These are phyloP conservation scores for Vicia villosa DNA, from an alignment of 306 rosid genomes.

Conservation along the genomic window DNA sequence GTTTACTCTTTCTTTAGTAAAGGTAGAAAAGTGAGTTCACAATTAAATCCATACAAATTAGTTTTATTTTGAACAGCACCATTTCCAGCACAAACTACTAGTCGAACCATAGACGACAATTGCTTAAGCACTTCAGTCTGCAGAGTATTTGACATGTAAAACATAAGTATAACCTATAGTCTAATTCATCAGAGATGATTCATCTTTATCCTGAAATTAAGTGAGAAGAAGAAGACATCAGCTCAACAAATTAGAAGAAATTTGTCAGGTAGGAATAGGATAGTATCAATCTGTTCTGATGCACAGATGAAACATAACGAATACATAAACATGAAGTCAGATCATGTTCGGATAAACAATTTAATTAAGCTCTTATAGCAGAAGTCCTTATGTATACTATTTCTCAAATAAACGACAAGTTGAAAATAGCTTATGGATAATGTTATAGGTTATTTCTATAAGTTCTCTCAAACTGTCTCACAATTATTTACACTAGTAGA, in stretches of 20 bases:
- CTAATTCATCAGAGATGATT: slow-evolving; percentile 34
- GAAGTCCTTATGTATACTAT: neutral
- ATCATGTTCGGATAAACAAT: neutral
- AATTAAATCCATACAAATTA: slow-evolving; percentile 67
- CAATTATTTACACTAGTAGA: neutral
- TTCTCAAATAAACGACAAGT: neutral
- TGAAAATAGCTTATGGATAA: neutral
- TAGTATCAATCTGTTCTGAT: slow-evolving; percentile 7
- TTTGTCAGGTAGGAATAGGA: neutral
- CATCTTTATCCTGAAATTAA: slow-evolving; percentile 27
- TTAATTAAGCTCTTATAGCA: neutral
- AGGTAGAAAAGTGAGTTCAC: slow-evolving; percentile 26
- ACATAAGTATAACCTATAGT: slow-evolving; percentile 31
- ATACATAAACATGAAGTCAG: neutral
- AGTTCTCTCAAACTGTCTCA: neutral
- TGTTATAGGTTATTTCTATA: neutral
- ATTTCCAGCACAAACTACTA: slow-evolving; percentile 90
- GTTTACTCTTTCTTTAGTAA: slow-evolving; percentile 26
- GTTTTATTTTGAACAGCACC: slow-evolving; percentile 83
- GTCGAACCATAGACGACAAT: slow-evolving; percentile 88
- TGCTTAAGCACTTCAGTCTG: slow-evolving; percentile 97
- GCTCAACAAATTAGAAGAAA: neutral
- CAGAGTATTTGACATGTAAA: slow-evolving; percentile 50
- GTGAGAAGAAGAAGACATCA: neutral
- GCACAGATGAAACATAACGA: slow-evolving; percentile 11